Evolutionary conservation across 495 filamentous ascomycete genomes (phyloP).

Genomic region (Ascobolus immersus): DNA sequence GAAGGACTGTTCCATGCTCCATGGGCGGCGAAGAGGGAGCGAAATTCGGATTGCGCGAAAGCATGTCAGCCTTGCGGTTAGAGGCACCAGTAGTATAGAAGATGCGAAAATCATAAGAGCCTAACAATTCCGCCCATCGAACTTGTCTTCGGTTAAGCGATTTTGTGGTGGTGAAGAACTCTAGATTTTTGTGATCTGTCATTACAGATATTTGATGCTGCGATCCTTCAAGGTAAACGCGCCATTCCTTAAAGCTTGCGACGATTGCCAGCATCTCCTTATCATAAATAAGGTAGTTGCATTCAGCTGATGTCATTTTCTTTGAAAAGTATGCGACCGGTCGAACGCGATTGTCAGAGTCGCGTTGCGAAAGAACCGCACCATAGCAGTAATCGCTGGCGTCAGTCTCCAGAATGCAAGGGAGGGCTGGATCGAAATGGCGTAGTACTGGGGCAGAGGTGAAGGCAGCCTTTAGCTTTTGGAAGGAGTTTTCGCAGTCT

Average conservation of each 20-base stretch:
- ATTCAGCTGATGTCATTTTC: constrained; percentile 3
- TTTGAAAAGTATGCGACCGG: constrained; percentile 4
- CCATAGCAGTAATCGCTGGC: constrained; percentile 1
- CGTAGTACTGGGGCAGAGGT: background rate
- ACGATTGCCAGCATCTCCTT: constrained; percentile 2
- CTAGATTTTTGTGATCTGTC: constrained; percentile 4
- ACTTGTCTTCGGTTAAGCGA: too few relatives aligned
- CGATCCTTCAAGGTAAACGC: constrained; percentile 3
- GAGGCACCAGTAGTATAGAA: too few relatives aligned
- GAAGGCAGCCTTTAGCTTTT: background rate
- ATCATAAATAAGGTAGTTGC: constrained; percentile 2
- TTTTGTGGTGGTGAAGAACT: constrained; percentile 4
- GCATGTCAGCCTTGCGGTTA: too few relatives aligned
- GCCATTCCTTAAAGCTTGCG: constrained; percentile 1
- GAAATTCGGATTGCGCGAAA: too few relatives aligned
- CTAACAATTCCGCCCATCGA: too few relatives aligned
- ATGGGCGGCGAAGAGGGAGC: too few relatives aligned
- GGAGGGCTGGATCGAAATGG: constrained; percentile 2
- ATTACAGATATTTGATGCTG: constrained; percentile 6
- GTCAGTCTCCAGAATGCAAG: constrained; percentile 2
- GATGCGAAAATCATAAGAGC: too few relatives aligned
- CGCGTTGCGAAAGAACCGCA: constrained; percentile 2
- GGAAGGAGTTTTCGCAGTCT: background rate
- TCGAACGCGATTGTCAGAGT: constrained; percentile 2
- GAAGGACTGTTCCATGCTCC: too few relatives aligned